Evolutionary conservation across 305 asterid species (phyloP).

Genomic region (Galium porrigens): DNA sequence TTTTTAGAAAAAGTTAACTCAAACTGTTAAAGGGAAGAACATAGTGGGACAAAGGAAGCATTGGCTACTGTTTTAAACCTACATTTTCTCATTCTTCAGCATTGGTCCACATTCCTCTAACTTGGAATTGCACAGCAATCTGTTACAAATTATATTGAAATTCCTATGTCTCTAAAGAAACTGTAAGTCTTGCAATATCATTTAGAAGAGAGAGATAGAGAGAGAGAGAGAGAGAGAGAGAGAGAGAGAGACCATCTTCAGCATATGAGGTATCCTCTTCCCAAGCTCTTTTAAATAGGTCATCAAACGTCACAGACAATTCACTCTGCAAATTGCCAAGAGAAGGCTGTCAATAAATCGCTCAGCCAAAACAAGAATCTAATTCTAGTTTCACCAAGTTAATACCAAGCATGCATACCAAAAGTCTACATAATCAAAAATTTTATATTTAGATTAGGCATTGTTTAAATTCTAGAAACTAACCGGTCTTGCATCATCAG

Average conservation of each 20-base stretch:
- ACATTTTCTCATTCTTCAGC: neutral
- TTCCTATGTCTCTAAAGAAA: constrained; percentile 15
- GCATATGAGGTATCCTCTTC: constrained; percentile 47
- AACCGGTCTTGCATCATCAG: constrained; percentile 44
- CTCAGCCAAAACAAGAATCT: constrained; percentile 13
- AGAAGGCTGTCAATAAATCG: constrained; percentile 14
- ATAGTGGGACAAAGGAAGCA: neutral
- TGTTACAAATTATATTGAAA: constrained; percentile 1
- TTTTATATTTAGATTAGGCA: neutral
- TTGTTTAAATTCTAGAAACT: constrained; percentile 17
- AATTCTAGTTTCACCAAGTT: neutral
- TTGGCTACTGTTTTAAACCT: neutral
- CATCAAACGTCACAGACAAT: constrained; percentile 83
- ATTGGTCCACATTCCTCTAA: constrained; percentile 1
- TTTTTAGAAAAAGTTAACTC: too few species aligned
- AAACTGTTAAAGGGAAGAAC: neutral
- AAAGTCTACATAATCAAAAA: constrained; percentile 4
- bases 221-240: neutral
- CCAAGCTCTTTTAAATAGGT: constrained; percentile 87
- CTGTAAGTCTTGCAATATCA: constrained; percentile 13
- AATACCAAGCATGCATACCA: neutral
- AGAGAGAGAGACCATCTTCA: constrained; percentile 47
- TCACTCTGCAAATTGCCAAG: constrained; percentile 48
- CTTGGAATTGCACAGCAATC: neutral
- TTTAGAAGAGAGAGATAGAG: too few species aligned